A percentile compares a stretch with the other conserved stretches of the same genome.
Evolutionary conservation across 768 basidiomycete genomes (phyloP).

Genomic region (Russula virescens): DNA sequence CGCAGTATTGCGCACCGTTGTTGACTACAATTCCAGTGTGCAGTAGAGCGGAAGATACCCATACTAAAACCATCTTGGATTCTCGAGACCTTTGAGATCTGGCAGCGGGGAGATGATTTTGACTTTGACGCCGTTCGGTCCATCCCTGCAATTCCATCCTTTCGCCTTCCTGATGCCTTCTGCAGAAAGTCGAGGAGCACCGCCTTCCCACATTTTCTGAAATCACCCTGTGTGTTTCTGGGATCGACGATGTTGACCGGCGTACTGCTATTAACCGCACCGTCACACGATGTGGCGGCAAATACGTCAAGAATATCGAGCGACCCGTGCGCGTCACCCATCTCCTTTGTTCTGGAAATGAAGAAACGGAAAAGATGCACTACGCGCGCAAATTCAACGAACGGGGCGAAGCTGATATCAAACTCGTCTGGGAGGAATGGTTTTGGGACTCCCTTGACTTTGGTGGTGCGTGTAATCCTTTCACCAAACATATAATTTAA

Average conservation of each 20-base stretch:
- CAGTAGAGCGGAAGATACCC: slow-evolving; percentile 72
- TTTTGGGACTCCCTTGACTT: slow-evolving; percentile 87
- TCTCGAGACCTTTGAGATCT: slow-evolving; percentile 57
- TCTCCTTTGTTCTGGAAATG: slow-evolving; percentile 66
- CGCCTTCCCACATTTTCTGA: slow-evolving; percentile 70
- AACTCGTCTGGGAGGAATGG: slow-evolving; percentile 93
- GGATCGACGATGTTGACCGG: slow-evolving; percentile 55
- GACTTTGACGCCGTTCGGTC: slow-evolving; percentile 50
- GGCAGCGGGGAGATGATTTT: slow-evolving; percentile 78
- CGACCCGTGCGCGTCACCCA: slow-evolving; percentile 80
- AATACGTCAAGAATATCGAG: slow-evolving; percentile 69
- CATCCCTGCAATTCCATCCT: not conserved
- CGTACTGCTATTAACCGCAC: slow-evolving; percentile 61
- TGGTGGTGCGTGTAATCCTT: slow-evolving; percentile 43
- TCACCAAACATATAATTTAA: not conserved
- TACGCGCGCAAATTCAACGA: slow-evolving; percentile 72
- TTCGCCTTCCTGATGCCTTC: slow-evolving; percentile 1
- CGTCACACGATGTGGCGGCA: slow-evolving; percentile 55
- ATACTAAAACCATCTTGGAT: slow-evolving; percentile 81
- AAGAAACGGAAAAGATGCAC: slow-evolving; percentile 67
- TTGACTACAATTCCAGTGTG: slow-evolving; percentile 50
- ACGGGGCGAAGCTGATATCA: slow-evolving; percentile 64
- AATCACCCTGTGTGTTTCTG: slow-evolving; percentile 68
- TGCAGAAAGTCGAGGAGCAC: slow-evolving; percentile 54
- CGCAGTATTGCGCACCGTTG: not conserved